phyloP scores from a whole-genome alignment of 768 basidiomycete species.

The Tricholoma bakamatsutake region DNA sequence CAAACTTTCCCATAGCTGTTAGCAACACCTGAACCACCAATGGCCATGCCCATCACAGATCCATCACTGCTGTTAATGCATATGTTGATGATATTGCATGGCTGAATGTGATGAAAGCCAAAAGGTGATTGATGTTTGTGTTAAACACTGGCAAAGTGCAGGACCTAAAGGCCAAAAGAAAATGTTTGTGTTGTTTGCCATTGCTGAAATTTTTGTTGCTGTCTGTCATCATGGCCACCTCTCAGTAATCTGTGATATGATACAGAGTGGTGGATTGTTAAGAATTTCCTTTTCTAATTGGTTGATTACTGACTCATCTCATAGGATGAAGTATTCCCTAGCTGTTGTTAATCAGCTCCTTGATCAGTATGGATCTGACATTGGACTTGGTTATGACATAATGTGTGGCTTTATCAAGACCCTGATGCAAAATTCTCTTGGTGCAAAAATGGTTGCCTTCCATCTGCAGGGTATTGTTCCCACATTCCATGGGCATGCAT shows the following conservation, averaged over 20 bases:
- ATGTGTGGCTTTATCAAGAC: constrained; percentile 21
- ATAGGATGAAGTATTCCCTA: no score
- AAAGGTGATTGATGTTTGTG: background rate
- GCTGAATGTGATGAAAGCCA: background rate
- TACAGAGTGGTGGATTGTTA: background rate
- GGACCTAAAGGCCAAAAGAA: background rate
- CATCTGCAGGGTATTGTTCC: constrained; percentile 12
- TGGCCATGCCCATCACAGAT: background rate
- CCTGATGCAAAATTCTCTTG: constrained; percentile 16
- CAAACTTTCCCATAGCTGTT: background rate
- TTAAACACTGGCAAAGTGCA: background rate
- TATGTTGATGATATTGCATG: background rate
- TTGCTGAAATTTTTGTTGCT: background rate
- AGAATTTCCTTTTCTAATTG: background rate
- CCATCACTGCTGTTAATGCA: background rate
- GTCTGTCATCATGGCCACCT: background rate
- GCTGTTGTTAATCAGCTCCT: background rate
- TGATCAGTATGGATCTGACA: background rate
- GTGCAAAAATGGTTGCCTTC: constrained; percentile 3
- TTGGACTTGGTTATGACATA: constrained; percentile 20
- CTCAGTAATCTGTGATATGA: background rate
- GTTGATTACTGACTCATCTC: background rate
- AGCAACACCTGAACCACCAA: background rate
- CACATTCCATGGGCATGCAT: constrained; percentile 23
- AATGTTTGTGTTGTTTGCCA: background rate